Evolutionary conservation across 2,329 filamentous ascomycete species (phyloP), one percentile per base, ranked within the genome.

Genomic region (Rhynchosporium secalis): DNA sequence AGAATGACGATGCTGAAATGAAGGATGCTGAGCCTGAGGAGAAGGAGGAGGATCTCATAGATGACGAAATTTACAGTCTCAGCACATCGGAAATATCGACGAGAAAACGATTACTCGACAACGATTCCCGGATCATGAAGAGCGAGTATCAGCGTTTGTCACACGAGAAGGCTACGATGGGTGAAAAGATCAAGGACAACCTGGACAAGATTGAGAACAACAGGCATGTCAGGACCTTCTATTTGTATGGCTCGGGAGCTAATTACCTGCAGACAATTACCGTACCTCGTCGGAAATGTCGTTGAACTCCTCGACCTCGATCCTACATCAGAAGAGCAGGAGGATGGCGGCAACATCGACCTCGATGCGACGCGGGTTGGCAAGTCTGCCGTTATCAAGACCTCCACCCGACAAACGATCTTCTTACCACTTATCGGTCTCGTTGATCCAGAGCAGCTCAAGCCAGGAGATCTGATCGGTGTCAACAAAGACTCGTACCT

Each of bases 401-500:
- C 95, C 8, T 98, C 94, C 6, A 99, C 95, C 29, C 86, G 95
- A 71, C 96, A 99, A 79, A 99, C 95, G 60, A 99, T 99, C 78
- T 99, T 99, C 81, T 83, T 99, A 55, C 95, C 96, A 36, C 85
- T 99, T 65, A 99, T 99, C 73, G 95, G 95, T 67, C 86, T 99
- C 8, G 96, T 99, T 45, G 95, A 99, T 75, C 93, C 96, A 65
- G 89, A 97, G 73, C 91, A 91, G 74, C 84, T 99, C 62, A 97
- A 96, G 81, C 95, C 95, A 1, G 94, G 88, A 72, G 96, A 99
- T 74, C 84, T 99, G 54, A 99, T 99, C 66, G 95, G 95, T 77
- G 93, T 99, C 62, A 98, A 99, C 78, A 99, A 99, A 80, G 96
- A 99, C 74, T 98, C 94, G 62, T 99, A 99, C 76, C 87, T 99